phyloP scores from a whole-genome alignment of 2,329 filamentous ascomycete species.

The Colletotrichum sp. region DNA sequence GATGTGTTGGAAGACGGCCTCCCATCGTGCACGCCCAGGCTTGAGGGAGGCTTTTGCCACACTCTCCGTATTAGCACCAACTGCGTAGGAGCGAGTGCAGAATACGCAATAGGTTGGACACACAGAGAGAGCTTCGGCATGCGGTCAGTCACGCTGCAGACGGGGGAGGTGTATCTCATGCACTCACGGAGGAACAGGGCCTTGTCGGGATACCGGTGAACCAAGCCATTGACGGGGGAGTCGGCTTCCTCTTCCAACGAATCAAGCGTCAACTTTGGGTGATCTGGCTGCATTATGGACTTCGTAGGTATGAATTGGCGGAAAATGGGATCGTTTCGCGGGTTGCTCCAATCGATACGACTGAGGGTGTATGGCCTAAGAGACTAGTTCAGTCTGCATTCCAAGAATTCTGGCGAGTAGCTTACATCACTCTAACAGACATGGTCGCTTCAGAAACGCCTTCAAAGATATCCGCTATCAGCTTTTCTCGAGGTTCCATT shows the following conservation, averaged over 20 bases:
- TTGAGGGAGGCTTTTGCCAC: constrained; percentile 51
- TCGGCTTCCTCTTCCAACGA: constrained; percentile 64
- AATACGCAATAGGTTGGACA: constrained; percentile 69
- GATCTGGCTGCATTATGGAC: constrained; percentile 58
- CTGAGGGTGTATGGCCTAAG: constrained; percentile 61
- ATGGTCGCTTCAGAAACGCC: constrained; percentile 62
- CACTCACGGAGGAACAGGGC: constrained; percentile 64
- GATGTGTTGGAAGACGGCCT: constrained; percentile 63
- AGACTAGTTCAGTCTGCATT: not conserved
- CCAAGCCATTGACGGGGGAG: constrained; percentile 60
- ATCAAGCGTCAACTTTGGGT: constrained; percentile 59
- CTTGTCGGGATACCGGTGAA: constrained; percentile 70
- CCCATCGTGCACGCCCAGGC: constrained; percentile 50
- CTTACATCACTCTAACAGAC: constrained; percentile 62
- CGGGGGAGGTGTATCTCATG: not conserved
- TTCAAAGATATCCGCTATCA: constrained; percentile 57
- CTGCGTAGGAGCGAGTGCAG: constrained; percentile 65
- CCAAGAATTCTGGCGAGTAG: not conserved
- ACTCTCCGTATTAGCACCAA: constrained; percentile 59
- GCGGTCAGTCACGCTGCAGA: not conserved
- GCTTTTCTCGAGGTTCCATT: constrained; percentile 53
- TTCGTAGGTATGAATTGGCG: constrained; percentile 65
- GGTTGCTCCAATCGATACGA: constrained; percentile 63
- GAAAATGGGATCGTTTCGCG: constrained; percentile 63
- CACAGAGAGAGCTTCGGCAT: constrained; percentile 54